Evolutionary conservation across 768 basidiomycete species (phyloP).

Genomic region (Paxillus involutus): DNA sequence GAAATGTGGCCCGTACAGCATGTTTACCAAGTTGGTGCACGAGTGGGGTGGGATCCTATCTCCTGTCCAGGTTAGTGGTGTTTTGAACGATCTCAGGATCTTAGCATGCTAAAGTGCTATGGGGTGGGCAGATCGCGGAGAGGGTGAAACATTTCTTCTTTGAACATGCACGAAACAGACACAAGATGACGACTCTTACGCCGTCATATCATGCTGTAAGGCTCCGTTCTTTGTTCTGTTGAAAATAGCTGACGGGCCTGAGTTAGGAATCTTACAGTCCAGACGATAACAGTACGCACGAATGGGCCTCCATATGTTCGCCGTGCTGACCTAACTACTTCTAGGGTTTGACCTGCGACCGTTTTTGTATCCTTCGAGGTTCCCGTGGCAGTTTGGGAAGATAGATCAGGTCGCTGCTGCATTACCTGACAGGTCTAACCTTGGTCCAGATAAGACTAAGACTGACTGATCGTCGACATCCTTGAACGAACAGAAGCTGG

Average conservation of each 20-base stretch:
- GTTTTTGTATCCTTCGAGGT: slow-evolving; percentile 92
- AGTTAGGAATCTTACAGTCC: slow-evolving; percentile 91
- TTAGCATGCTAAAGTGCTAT: not conserved
- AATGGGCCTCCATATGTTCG: not conserved
- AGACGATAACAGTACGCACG: slow-evolving; percentile 83
- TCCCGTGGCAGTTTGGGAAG: slow-evolving; percentile 96
- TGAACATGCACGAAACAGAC: slow-evolving; percentile 92
- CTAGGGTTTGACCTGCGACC: slow-evolving; percentile 93
- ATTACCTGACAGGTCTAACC: slow-evolving; percentile 68
- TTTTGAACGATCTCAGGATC: not conserved
- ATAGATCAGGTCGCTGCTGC: slow-evolving; percentile 84
- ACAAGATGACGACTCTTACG: slow-evolving; percentile 98
- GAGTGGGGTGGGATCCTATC: slow-evolving; percentile 90
- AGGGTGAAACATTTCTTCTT: slow-evolving; percentile 99
- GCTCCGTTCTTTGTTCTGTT: slow-evolving; percentile 11
- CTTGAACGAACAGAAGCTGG: slow-evolving; percentile 17
- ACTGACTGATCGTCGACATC: slow-evolving; percentile 37
- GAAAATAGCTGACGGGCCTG: not conserved
- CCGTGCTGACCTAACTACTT: slow-evolving; percentile 1
- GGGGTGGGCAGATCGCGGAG: slow-evolving; percentile 71
- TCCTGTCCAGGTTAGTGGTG: slow-evolving; percentile 64
- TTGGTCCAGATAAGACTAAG: slow-evolving; percentile 43
- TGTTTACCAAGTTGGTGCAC: slow-evolving; percentile 91
- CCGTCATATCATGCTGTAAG: slow-evolving; percentile 91
- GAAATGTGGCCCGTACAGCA: slow-evolving; percentile 97